Evolutionary conservation across 495 filamentous ascomycete genomes (phyloP).

Genomic region (Podospora pseudoanserina): DNA sequence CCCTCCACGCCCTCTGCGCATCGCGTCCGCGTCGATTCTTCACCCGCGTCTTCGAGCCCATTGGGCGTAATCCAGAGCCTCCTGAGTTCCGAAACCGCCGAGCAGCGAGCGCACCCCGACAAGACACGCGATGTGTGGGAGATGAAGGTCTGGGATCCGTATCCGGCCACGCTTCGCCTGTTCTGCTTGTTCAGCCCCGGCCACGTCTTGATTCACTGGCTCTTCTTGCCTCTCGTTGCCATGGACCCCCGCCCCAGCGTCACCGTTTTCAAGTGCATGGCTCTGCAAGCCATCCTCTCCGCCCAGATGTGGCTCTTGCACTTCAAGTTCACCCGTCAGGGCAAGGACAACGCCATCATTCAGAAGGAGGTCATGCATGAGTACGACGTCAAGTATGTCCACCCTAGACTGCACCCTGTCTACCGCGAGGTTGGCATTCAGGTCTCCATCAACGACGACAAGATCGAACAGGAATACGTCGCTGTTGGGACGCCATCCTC

Average conservation of each 20-base stretch:
- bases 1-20: conserved; percentile 83
- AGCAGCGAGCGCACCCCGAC: conserved; percentile 80
- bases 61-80: conserved; percentile 70
- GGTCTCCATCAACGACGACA: conserved; percentile 47
- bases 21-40: conserved; percentile 86
- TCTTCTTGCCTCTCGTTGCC: conserved; percentile 74
- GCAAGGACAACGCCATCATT: conserved; percentile 77
- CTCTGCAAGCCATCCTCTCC: conserved; percentile 69
- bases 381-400: conserved; percentile 93
- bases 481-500: conserved; percentile 73
- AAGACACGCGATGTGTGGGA: conserved; percentile 90
- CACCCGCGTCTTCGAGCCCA: conserved; percentile 73
- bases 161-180: conserved; percentile 73
- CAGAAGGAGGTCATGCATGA: conserved; percentile 90
- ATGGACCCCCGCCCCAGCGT: conserved; percentile 77
- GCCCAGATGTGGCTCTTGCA: conserved; percentile 70
- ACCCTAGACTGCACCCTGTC: conserved; percentile 76
- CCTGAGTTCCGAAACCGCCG: conserved; percentile 56
- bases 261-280: conserved; percentile 74
- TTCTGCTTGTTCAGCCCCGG: conserved; percentile 92
- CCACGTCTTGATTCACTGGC: conserved; percentile 81
- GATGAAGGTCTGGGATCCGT: conserved; percentile 86
- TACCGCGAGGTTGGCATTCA: conserved; percentile 84
- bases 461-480: conserved; percentile 52
- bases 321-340: conserved; percentile 71